A percentile compares a stretch with the other conserved stretches of the same genome.
These are phyloP conservation scores for Wickerhamomyces hampshirensis DNA, from an alignment of 805 yeast genomes.

Conservation along the genomic window DNA sequence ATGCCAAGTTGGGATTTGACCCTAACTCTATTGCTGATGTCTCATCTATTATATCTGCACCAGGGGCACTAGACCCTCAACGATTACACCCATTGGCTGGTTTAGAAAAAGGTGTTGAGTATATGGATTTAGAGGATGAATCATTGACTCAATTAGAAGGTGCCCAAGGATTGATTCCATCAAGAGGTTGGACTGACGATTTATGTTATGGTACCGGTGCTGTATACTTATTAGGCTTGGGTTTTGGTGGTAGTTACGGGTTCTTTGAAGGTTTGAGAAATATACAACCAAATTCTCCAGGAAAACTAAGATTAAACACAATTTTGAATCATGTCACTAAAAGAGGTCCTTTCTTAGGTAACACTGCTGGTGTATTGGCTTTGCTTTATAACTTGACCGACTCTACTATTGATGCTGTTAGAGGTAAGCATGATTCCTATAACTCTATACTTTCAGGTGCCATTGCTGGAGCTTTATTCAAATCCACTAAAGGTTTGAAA, in stretches of 20 bases:
- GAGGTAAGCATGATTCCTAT: constrained; percentile 84
- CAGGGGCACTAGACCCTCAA: constrained; percentile 61
- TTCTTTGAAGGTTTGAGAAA: constrained; percentile 78
- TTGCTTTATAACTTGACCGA: constrained; percentile 82
- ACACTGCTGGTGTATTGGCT: constrained; percentile 92
- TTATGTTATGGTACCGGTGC: constrained; percentile 97
- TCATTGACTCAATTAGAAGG: constrained; percentile 74
- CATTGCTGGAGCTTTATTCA: constrained; percentile 85
- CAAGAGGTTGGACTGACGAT: constrained; percentile 98
- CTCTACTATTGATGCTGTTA: constrained; percentile 67
- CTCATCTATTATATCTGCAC: constrained; percentile 53
- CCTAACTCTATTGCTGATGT: constrained; percentile 61
- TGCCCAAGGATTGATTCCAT: constrained; percentile 84
- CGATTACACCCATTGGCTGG: constrained; percentile 91
- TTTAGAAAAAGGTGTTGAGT: constrained; percentile 83
- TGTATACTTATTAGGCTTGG: constrained; percentile 80
- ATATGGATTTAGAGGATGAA: constrained; percentile 84
- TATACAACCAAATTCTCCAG: constrained; percentile 71
- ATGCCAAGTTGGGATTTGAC: constrained; percentile 48
- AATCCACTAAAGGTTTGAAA: constrained; percentile 75
- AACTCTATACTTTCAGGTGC: constrained; percentile 90
- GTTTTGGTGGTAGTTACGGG: constrained; percentile 87
- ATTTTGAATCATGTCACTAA: constrained; percentile 87
- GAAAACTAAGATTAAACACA: constrained; percentile 82
- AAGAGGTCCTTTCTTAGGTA: constrained; percentile 94